Evolutionary conservation across 2,329 filamentous ascomycete species (phyloP).

Genomic region (Clarireedia hainanense): DNA sequence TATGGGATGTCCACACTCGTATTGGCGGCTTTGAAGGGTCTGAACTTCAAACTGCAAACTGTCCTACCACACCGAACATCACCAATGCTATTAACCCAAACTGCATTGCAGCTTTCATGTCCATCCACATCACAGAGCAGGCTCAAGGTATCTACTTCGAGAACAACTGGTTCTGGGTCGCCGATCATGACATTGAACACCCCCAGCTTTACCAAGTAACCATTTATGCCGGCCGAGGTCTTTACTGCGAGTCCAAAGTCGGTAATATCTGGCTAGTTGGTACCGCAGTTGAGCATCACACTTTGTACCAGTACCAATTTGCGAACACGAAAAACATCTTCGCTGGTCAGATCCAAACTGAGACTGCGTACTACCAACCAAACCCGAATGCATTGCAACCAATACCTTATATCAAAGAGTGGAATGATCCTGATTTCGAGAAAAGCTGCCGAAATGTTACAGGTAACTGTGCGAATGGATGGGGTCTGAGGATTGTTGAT

Average conservation of each 20-base stretch:
- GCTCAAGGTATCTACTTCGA: constrained; percentile 40
- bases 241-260: constrained; percentile 37
- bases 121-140: constrained; percentile 28
- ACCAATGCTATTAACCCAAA: constrained; percentile 22
- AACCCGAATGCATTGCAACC: background rate
- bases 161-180: constrained; percentile 42
- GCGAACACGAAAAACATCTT: constrained; percentile 27
- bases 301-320: constrained; percentile 47
- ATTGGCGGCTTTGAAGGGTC: constrained; percentile 35
- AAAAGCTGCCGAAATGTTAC: background rate
- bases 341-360: constrained; percentile 22
- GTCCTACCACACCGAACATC: constrained; percentile 46
- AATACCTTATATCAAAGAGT: background rate
- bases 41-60: constrained; percentile 14
- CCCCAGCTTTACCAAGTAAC: constrained; percentile 46
- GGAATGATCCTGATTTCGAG: constrained; percentile 4
- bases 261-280: constrained; percentile 43
- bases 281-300: constrained; percentile 39
- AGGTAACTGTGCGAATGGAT: constrained; percentile 1
- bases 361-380: constrained; percentile 15
- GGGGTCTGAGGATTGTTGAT: constrained; percentile 6
- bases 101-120: constrained; percentile 30
- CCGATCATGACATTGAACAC: constrained; percentile 36
- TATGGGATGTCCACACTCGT: constrained; percentile 39
- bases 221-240: constrained; percentile 40